Percentiles rank a stretch among this genome's conserved stretches.
These are phyloP conservation scores for Arthrobotrys sinensis DNA, from an alignment of 2,329 filamentous ascomycete species.

Conservation along the genomic window DNA sequence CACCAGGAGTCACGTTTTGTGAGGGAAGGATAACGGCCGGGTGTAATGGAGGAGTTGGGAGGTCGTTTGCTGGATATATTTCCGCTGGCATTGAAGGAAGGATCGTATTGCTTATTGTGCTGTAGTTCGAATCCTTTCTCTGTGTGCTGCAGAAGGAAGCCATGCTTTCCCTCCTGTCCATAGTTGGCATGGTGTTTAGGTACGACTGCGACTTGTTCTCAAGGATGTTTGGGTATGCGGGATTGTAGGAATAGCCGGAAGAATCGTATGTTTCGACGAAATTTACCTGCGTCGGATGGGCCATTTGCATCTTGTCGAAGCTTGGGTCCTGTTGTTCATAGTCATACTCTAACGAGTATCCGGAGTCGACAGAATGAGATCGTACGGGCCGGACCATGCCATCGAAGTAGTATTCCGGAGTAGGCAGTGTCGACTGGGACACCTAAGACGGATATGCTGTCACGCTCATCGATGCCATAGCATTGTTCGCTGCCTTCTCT, in stretches of 20 bases:
- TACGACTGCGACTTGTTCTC: conserved; percentile 60
- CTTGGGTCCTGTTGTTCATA: conserved; percentile 58
- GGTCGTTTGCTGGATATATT: conserved; percentile 56
- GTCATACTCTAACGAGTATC: conserved; percentile 66
- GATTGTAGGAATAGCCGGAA: conserved; percentile 49
- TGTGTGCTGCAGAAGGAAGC: conserved; percentile 49
- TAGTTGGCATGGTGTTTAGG: conserved; percentile 56
- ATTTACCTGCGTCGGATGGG: conserved; percentile 59
- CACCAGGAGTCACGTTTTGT: conserved; percentile 54
- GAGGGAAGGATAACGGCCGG: conserved; percentile 54
- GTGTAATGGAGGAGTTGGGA: conserved; percentile 57
- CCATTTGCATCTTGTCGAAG: conserved; percentile 60
- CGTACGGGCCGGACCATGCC: conserved; percentile 67
- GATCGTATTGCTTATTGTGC: conserved; percentile 34
- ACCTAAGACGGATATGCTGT: conserved; percentile 61
- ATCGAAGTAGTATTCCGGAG: conserved; percentile 84
- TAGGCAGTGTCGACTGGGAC: conserved; percentile 72
- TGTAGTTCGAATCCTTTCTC: conserved; percentile 49
- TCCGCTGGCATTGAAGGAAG: conserved; percentile 60
- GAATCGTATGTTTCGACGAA: conserved; percentile 60
- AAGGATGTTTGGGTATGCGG: conserved; percentile 66
- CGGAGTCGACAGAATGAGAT: conserved; percentile 68
- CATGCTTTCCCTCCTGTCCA: conserved; percentile 59
- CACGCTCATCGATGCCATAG: conserved; percentile 62
- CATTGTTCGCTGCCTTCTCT: conserved; percentile 76